Conservation (phyloP, 805 yeast genomes). For the Yarrowia yakushimensis region DNA sequence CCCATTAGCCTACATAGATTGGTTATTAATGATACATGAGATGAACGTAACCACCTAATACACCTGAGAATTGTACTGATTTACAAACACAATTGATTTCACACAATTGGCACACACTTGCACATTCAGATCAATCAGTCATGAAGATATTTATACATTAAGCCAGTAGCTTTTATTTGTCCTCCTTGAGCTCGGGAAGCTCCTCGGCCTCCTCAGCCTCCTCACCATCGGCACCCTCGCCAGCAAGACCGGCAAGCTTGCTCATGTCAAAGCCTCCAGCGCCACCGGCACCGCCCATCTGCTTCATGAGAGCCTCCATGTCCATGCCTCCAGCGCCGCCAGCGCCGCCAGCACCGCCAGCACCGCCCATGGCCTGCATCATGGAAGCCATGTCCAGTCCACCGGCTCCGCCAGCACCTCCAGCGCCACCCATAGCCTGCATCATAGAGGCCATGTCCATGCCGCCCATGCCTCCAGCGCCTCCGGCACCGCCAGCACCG, state of each 20-base stretch:
- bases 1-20: not conserved
- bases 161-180: slow-evolving; percentile 12
- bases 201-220: slow-evolving; percentile 24
- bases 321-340: slow-evolving; percentile 31
- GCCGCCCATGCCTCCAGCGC: slow-evolving; percentile 30
- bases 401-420: slow-evolving; percentile 32
- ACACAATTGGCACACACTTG: no score
- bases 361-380: slow-evolving; percentile 28
- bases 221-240: slow-evolving; percentile 16
- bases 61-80: no score
- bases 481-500: slow-evolving; percentile 39
- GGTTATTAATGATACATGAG: no score
- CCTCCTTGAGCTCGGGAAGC: slow-evolving; percentile 25
- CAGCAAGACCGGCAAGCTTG: slow-evolving; percentile 28
- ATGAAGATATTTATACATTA: slow-evolving; percentile 7
- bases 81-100: no score
- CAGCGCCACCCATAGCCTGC: slow-evolving; percentile 29
- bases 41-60: no score
- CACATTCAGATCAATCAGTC: not conserved
- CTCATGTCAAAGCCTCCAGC: no score
- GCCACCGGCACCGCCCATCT: slow-evolving; percentile 30
- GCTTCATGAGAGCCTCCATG: slow-evolving; percentile 25
- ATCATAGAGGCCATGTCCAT: slow-evolving; percentile 27
- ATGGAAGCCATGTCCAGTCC: slow-evolving; percentile 28
- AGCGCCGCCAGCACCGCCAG: slow-evolving; percentile 32